Percentiles rank a stretch among this genome's conserved stretches.
Evolutionary conservation across 352 stramenopile species (phyloP).

Genomic region (Phytopythium vexans): DNA sequence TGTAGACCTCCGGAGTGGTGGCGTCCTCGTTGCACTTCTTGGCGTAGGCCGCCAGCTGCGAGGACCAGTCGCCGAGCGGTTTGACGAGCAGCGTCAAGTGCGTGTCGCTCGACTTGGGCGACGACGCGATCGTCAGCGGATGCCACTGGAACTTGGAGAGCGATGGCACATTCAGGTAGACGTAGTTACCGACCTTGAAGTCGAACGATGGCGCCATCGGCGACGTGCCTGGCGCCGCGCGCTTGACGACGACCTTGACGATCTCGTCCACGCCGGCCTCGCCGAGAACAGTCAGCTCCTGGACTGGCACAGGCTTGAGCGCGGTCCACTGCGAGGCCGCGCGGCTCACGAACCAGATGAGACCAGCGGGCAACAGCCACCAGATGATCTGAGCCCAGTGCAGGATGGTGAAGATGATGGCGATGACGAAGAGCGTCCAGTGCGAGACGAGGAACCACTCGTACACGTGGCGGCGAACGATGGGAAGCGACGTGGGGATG

Average conservation of each 20-base stretch:
- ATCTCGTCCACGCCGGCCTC: slow-evolving; percentile 24
- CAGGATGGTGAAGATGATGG: slow-evolving; percentile 52
- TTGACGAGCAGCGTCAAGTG: slow-evolving; percentile 50
- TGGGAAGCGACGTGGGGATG: slow-evolving; percentile 47
- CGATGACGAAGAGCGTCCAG: slow-evolving; percentile 49
- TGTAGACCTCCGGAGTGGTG: slow-evolving; percentile 33
- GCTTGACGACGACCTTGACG: slow-evolving; percentile 46
- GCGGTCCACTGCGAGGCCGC: slow-evolving; percentile 42
- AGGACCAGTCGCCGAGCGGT: slow-evolving; percentile 45
- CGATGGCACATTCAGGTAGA: slow-evolving; percentile 50
- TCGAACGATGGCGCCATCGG: slow-evolving; percentile 26
- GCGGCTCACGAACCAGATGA: slow-evolving; percentile 54
- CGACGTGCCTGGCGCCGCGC: slow-evolving; percentile 26
- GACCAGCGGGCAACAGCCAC: slow-evolving; percentile 47
- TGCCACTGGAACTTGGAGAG: slow-evolving; percentile 63
- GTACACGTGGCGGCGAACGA: slow-evolving; percentile 51
- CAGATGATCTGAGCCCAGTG: slow-evolving; percentile 60
- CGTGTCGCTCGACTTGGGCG: slow-evolving; percentile 30
- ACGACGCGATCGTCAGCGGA: slow-evolving; percentile 51
- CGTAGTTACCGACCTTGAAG: slow-evolving; percentile 52
- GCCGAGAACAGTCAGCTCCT: slow-evolving; percentile 28
- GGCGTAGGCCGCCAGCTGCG: slow-evolving; percentile 34
- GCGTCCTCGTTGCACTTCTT: slow-evolving; percentile 29
- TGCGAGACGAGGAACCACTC: slow-evolving; percentile 61
- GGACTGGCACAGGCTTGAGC: slow-evolving; percentile 33